phyloP scores from a whole-genome alignment of 495 filamentous ascomycete genomes.

The Parathielavia appendiculata region DNA sequence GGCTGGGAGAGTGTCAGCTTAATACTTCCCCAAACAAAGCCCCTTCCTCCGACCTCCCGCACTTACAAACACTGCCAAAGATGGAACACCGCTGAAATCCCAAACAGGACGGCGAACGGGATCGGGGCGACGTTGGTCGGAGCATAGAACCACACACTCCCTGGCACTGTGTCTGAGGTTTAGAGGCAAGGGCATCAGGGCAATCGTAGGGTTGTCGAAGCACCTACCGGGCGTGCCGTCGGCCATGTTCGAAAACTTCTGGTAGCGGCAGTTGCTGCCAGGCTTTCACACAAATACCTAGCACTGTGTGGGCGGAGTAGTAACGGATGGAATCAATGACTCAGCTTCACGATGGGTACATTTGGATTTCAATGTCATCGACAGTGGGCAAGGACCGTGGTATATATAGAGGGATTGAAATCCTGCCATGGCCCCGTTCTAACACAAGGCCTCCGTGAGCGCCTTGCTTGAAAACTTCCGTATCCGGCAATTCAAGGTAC shows the following conservation, averaged over 20 bases:
- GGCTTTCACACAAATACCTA: not conserved
- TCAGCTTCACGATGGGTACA: no score
- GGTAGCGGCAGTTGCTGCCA: no score
- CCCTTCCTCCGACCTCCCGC: no score
- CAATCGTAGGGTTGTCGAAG: not conserved
- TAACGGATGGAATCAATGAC: no score
- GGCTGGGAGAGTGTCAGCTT: conserved; percentile 14
- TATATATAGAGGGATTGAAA: no score
- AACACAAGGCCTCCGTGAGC: not conserved
- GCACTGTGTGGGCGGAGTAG: no score
- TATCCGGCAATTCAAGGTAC: not conserved
- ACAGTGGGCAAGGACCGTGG: no score
- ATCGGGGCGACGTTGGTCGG: conserved; percentile 67
- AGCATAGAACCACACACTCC: conserved; percentile 64
- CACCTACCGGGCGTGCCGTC: not conserved
- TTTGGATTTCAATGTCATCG: no score
- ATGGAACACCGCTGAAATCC: conserved; percentile 53
- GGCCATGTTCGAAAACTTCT: not conserved
- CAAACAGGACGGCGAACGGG: conserved; percentile 61
- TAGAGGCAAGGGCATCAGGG: not conserved
- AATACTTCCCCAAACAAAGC: no score
- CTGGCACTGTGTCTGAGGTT: conserved; percentile 30
- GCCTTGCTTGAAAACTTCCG: not conserved
- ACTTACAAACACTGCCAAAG: conserved; percentile 59
- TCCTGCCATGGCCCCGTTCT: not conserved